Percentiles rank a stretch among this genome's conserved stretches.
These are phyloP conservation scores for Colletotrichum sp. DNA, from an alignment of 2,329 filamentous ascomycete species.

Conservation along the genomic window DNA sequence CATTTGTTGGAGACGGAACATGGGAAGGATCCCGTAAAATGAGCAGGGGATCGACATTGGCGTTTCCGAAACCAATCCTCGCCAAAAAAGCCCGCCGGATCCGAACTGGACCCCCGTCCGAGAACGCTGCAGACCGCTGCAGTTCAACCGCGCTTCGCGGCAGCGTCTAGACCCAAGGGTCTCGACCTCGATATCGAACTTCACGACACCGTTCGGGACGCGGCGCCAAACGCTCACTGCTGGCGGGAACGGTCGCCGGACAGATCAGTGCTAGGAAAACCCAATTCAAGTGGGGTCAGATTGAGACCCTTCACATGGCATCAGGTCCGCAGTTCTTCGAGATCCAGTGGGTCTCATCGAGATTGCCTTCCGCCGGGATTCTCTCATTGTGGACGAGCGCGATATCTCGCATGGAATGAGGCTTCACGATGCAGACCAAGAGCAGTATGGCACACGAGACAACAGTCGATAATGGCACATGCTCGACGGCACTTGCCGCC, in stretches of 20 bases:
- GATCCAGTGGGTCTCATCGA: neutral
- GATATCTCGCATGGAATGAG: neutral
- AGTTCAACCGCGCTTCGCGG: neutral
- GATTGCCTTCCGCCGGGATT: neutral
- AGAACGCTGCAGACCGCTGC: neutral
- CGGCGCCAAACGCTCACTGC: neutral
- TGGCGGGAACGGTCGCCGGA: neutral
- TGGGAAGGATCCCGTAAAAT: neutral
- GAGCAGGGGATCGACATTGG: neutral
- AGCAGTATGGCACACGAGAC: neutral
- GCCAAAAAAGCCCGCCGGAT: slow-evolving; percentile 1
- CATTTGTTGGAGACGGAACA: neutral
- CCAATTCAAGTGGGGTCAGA: neutral
- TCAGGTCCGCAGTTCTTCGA: neutral
- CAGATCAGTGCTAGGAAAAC: neutral
- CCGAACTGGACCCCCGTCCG: neutral
- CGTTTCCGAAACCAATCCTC: neutral
- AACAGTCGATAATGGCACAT: neutral
- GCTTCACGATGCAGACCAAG: neutral
- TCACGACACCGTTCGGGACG: neutral
- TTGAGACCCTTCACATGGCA: neutral
- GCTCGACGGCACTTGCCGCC: neutral
- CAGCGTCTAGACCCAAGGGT: neutral
- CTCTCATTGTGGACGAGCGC: neutral
- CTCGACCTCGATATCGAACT: neutral